These are phyloP conservation scores for Entomortierella parvispora DNA, from an alignment of 192 early-diverging fungal genomes.

Conservation along the genomic window DNA sequence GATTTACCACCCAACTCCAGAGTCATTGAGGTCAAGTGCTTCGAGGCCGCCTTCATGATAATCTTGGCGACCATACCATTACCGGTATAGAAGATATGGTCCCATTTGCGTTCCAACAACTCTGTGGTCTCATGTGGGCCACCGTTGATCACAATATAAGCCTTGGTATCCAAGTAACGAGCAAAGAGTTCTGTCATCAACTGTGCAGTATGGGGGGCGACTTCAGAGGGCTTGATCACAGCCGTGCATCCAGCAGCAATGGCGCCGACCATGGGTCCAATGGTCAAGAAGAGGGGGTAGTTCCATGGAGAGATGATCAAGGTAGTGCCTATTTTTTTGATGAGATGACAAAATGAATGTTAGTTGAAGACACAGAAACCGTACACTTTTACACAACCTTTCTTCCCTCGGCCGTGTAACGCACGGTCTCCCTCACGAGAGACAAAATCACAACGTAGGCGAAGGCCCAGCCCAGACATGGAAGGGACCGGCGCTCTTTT, in stretches of 20 bases:
- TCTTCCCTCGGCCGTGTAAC: no score
- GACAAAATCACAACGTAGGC: no score
- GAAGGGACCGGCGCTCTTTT: not conserved
- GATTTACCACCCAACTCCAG: slow-evolving; percentile 96
- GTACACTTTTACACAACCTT: no score
- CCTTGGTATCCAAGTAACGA: slow-evolving; percentile 77
- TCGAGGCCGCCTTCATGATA: slow-evolving; percentile 84
- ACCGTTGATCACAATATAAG: slow-evolving; percentile 81
- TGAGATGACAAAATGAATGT: not conserved
- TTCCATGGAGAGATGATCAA: slow-evolving; percentile 64
- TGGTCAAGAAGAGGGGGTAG: slow-evolving; percentile 69
- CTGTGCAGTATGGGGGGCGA: slow-evolving; percentile 71
- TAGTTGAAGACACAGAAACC: no score
- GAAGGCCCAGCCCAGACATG: no score
- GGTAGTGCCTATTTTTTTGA: slow-evolving; percentile 19
- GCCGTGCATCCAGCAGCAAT: slow-evolving; percentile 92
- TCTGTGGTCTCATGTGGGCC: slow-evolving; percentile 78
- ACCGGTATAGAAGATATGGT: slow-evolving; percentile 97
- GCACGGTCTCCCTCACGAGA: no score
- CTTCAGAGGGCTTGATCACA: slow-evolving; percentile 87
- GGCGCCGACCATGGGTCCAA: slow-evolving; percentile 83
- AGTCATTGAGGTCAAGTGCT: slow-evolving; percentile 85
- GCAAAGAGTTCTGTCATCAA: slow-evolving; percentile 72
- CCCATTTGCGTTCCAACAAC: slow-evolving; percentile 81
- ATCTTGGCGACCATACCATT: slow-evolving; percentile 84